A percentile compares a stretch with the other conserved stretches of the same genome.
These are phyloP conservation scores for Leccinum holopus DNA, from an alignment of 1,284 basidiomycete species.

Conservation along the genomic window DNA sequence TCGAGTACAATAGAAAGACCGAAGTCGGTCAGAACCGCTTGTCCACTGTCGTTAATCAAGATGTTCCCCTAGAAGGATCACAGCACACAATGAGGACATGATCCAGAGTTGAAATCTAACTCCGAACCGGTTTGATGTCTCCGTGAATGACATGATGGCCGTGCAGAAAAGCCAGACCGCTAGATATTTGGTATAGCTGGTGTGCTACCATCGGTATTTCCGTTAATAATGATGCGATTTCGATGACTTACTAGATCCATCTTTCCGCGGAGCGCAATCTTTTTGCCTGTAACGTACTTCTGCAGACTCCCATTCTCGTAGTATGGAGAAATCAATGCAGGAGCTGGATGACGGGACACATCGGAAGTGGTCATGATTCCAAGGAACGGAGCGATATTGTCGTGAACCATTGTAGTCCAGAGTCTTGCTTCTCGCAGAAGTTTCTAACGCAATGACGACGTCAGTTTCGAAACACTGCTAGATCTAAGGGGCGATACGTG, in stretches of 20 bases:
- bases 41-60: conserved; percentile 22
- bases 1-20: conserved; percentile 33
- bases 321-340: conserved; percentile 31
- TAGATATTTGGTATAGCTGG: conserved; percentile 24
- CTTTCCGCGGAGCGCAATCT: conserved; percentile 11
- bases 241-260: conserved; percentile 22
- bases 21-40: conserved; percentile 32
- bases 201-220: not conserved
- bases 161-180: conserved; percentile 28
- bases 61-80: conserved; percentile 26
- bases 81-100: not conserved
- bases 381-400: conserved; percentile 29
- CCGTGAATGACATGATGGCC: conserved; percentile 23
- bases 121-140: conserved; percentile 32
- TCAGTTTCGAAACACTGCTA: not conserved
- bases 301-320: conserved; percentile 26
- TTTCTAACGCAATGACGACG: conserved; percentile 19
- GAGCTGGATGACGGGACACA: conserved; percentile 18
- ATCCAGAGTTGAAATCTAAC: not conserved
- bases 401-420: conserved; percentile 28
- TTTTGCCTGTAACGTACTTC: conserved; percentile 14
- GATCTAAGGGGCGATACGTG: not conserved
- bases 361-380: conserved; percentile 24
- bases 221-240: not conserved
- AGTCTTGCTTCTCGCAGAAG: conserved; percentile 31